A percentile compares a stretch with the other conserved stretches of the same genome.
Evolutionary conservation across 2,329 filamentous ascomycete genomes (phyloP).

Genomic region (Fonsecaea erecta): DNA sequence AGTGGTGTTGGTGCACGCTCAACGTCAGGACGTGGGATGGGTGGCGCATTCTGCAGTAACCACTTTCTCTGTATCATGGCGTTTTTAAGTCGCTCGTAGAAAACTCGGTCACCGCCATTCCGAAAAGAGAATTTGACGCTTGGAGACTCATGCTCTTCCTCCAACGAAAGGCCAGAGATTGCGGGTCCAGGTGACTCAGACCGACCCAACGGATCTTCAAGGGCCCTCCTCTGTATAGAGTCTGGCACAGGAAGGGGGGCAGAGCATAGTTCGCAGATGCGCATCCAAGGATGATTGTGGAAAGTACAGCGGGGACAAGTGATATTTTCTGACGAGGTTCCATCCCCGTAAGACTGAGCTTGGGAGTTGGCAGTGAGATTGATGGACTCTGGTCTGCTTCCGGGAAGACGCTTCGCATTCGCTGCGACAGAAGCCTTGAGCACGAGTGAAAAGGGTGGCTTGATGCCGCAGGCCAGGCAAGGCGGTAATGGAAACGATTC

Average conservation of each 20-base stretch:
- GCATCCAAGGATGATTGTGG: conserved; percentile 83
- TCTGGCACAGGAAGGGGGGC: conserved; percentile 60
- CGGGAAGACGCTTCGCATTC: conserved; percentile 56
- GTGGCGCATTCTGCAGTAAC: conserved; percentile 87
- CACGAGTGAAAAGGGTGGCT: conserved; percentile 79
- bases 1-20: conserved; percentile 38
- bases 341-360: conserved; percentile 15
- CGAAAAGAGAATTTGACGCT: conserved; percentile 92
- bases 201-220: conserved; percentile 51
- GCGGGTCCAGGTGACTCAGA: conserved; percentile 79
- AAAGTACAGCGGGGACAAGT: conserved; percentile 89
- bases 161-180: conserved; percentile 53
- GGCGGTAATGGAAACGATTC: conserved; percentile 80
- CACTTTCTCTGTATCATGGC: conserved; percentile 93
- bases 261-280: conserved; percentile 89
- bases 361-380: neutral
- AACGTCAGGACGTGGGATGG: conserved; percentile 69
- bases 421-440: conserved; percentile 84
- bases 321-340: conserved; percentile 34
- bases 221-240: conserved; percentile 55
- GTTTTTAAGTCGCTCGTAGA: conserved; percentile 84
- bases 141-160: conserved; percentile 67
- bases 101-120: conserved; percentile 77
- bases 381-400: conserved; percentile 4
- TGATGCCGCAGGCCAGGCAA: conserved; percentile 92